Evolutionary conservation across 108 stramenopile species (phyloP).

Genomic region (Cyclotella kingstonii): DNA sequence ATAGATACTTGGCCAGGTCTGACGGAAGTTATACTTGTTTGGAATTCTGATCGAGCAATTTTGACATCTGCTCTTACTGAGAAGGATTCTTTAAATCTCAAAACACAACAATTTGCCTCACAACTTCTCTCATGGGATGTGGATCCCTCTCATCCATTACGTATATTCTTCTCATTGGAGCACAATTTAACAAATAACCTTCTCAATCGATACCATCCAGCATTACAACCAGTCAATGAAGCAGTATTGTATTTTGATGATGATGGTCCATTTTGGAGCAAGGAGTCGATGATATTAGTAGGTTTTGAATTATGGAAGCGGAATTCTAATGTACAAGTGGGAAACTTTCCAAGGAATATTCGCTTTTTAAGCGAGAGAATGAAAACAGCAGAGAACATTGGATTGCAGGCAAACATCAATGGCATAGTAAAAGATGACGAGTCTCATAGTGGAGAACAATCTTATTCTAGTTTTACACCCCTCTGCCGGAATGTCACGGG

Average conservation of each 20-base stretch:
- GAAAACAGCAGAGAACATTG: constrained; percentile 39
- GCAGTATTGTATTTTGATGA: constrained; percentile 89
- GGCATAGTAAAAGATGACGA: constrained; percentile 20
- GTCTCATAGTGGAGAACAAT: constrained; percentile 16
- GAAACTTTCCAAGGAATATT: constrained; percentile 75
- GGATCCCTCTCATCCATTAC: constrained; percentile 49
- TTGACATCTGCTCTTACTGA: constrained; percentile 16
- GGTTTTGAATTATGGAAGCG: constrained; percentile 90
- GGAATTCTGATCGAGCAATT: constrained; percentile 74
- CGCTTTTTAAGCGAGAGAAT: constrained; percentile 46
- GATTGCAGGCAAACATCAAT: constrained; percentile 40
- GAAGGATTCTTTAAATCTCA: not conserved
- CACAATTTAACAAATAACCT: constrained; percentile 75
- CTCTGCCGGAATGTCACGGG: constrained; percentile 59
- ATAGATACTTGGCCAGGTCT: constrained; percentile 43
- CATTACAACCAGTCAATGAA: constrained; percentile 65
- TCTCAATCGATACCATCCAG: constrained; percentile 87
- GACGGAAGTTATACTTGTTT: constrained; percentile 77
- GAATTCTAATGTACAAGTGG: constrained; percentile 81
- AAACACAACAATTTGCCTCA: constrained; percentile 36
- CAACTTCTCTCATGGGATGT: constrained; percentile 50
- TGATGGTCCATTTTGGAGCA: constrained; percentile 84
- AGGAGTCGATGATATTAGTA: constrained; percentile 51
- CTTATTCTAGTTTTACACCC: constrained; percentile 59
- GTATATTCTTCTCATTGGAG: constrained; percentile 80